Evolutionary conservation across 75 land plant genomes (phyloP), one percentile per base, ranked within the genome.

Genomic region (Picea glauca): DNA sequence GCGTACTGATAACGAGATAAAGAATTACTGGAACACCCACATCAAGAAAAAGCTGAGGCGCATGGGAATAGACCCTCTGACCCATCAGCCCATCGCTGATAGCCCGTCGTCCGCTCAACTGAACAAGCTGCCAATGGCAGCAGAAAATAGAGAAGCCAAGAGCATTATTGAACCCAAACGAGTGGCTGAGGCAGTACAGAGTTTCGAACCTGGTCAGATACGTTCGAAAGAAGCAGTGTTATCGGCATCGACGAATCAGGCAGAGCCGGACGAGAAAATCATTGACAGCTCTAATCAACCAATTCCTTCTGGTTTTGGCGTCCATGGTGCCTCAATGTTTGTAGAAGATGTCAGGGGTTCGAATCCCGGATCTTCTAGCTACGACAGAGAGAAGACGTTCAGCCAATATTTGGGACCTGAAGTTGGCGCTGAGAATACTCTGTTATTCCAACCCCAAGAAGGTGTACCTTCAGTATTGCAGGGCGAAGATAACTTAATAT

Each of bases 21-120:
- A 66, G 43, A 66, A 66, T 66, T 35, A 66, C 70, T 66, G 70
- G 70, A 66, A 66, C 70, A 66, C 70, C 70, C 70, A 66, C 43
- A 66, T 66, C 70, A 66, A 66, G 70, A 66, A 66, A 5, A 66
- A 66, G 20, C 31, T 66, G 70, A 66, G 7, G 9, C 70, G 70
- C 43, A 66, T 66, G 70, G 70, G 70, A 66, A 66, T 66, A 14
- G 70, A 66, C 70, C 70, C 70, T 66, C n/a, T 66, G 40, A 66
- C 70, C 70, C 70, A 66, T 26, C 43, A 26, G 43, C 70, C 70
- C 40, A 35, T 66, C 18, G 70, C 43, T 5, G 40, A 66, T 35
- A 35, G 31, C 13, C 11, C 33, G 13, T 50, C 56, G 1, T 50
- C 66, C 33, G 13, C 14, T 63, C 31, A 13, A 13, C 31, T 13